A percentile compares a stretch with the other conserved stretches of the same genome.
Conservation (phyloP, 2,329 filamentous ascomycete genomes). For the Ceratocystiopsis brevicomis region DNA sequence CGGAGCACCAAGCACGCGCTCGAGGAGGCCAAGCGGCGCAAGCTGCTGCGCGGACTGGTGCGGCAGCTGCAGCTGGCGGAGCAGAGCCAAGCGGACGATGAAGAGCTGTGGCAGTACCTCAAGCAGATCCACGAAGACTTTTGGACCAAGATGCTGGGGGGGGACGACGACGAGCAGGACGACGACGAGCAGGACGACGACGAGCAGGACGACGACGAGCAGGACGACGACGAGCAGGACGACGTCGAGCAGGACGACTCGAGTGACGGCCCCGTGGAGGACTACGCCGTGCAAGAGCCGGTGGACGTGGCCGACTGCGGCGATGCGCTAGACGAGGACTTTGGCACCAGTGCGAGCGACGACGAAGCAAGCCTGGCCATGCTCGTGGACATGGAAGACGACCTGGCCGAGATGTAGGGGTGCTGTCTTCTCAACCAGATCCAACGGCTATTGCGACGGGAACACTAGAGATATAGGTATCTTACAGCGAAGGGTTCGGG, state of each 20-base stretch:
- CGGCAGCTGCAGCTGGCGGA: constrained; percentile 31
- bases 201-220: not conserved
- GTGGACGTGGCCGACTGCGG: not conserved
- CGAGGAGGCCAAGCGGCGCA: constrained; percentile 35
- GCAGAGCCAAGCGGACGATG: constrained; percentile 44
- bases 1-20: constrained; percentile 14
- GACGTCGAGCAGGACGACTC: not conserved
- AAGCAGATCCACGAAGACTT: constrained; percentile 57
- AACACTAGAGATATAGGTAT: no score
- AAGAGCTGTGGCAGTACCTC: constrained; percentile 44
- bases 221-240: not conserved
- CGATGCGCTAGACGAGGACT: no score
- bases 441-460: no score
- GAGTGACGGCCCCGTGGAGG: not conserved
- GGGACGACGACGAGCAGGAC: not conserved
- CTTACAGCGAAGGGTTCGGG: no score
- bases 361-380: no score
- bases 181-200: not conserved
- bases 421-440: no score
- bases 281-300: not conserved
- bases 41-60: constrained; percentile 54
- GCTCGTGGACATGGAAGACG: no score
- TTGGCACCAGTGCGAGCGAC: no score
- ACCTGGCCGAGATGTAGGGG: no score
- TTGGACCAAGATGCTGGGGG: constrained; percentile 44